These are phyloP conservation scores for Sicyos baderoa DNA, from an alignment of 306 rosid species.

Conservation along the genomic window DNA sequence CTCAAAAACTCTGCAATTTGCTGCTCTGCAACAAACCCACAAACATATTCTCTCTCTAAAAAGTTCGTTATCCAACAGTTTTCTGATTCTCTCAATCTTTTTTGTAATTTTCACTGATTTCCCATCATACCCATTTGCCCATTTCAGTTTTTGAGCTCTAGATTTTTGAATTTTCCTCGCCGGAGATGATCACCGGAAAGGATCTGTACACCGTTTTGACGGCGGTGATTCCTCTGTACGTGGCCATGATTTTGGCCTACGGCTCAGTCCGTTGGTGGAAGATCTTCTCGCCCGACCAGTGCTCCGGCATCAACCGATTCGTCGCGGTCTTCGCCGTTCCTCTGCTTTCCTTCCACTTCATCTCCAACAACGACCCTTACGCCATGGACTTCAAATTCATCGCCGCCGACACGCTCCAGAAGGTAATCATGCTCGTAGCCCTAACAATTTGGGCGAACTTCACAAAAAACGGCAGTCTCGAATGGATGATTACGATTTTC, in stretches of 20 bases:
- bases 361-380: slow-evolving; percentile 19
- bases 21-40: not conserved
- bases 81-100: not conserved
- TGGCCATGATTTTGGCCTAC: slow-evolving; percentile 24
- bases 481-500: slow-evolving; percentile 19
- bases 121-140: not conserved
- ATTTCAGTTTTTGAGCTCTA: not conserved
- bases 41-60: not conserved
- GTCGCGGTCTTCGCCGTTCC: slow-evolving; percentile 21
- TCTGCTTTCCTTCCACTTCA: slow-evolving; percentile 22
- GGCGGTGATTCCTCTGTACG: slow-evolving; percentile 24
- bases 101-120: not conserved
- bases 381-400: slow-evolving; percentile 21
- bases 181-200: slow-evolving; percentile 19
- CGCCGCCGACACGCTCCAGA: slow-evolving; percentile 25
- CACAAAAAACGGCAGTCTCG: slow-evolving; percentile 18
- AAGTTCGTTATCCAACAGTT: slow-evolving; percentile 12
- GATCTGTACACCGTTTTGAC: slow-evolving; percentile 20
- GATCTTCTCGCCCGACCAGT: slow-evolving; percentile 23
- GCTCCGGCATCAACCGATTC: slow-evolving; percentile 26
- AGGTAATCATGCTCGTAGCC: slow-evolving; percentile 19
- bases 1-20: not conserved
- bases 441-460: slow-evolving; percentile 21
- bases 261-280: slow-evolving; percentile 27
- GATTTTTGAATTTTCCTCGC: not conserved